Conservation (phyloP, 2,329 filamentous ascomycete genomes). For the Cadophora luteo-olivacea region DNA sequence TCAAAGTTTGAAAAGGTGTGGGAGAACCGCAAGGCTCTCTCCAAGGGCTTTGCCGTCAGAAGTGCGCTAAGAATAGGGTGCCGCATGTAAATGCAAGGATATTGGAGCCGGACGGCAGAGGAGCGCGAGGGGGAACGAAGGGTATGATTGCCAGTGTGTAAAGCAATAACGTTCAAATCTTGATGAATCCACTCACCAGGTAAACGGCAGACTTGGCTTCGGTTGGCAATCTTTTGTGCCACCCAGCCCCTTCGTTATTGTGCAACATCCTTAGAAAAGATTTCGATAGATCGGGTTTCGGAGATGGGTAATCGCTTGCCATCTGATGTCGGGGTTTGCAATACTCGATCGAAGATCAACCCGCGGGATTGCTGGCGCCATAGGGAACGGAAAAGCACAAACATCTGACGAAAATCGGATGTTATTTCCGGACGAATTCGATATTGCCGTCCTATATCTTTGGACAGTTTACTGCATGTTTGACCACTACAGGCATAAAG, state of each 20-base stretch:
- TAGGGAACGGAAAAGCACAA: neutral
- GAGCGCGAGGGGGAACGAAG: neutral
- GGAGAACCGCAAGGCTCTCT: neutral
- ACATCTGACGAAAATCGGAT: neutral
- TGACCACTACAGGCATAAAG: neutral
- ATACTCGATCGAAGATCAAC: neutral
- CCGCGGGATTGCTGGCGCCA: neutral
- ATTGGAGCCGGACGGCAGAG: neutral
- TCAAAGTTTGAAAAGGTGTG: neutral
- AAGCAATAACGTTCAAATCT: too few species aligned
- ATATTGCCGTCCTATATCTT: neutral
- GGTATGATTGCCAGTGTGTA: neutral
- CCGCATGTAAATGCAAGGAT: neutral
- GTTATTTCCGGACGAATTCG: neutral
- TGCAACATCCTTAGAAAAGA: neutral
- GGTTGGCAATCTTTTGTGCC: neutral
- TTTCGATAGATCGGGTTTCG: neutral
- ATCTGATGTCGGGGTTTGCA: neutral
- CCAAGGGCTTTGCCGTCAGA: neutral
- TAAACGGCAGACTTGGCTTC: neutral
- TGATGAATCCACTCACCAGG: neutral
- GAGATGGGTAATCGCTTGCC: neutral
- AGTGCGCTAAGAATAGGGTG: neutral
- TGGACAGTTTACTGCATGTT: neutral
- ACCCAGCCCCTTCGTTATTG: neutral